Evolutionary conservation across 2,329 filamentous ascomycete genomes (phyloP).

Genomic region (Colletotrichum karsti): DNA sequence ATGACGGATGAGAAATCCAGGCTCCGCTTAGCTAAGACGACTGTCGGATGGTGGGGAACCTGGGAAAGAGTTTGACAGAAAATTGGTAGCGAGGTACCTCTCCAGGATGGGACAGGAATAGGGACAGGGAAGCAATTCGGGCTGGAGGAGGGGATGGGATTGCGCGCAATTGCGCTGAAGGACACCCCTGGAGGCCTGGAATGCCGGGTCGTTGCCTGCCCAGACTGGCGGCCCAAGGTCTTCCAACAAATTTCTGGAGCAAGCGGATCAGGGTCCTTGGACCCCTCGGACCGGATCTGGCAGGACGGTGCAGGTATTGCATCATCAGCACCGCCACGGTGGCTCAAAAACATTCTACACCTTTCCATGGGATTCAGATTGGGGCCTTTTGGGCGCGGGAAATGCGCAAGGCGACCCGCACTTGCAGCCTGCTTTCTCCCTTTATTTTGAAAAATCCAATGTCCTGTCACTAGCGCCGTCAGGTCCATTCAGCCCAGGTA

Average conservation of each 20-base stretch:
- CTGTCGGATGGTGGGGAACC: background rate
- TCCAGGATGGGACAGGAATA: background rate
- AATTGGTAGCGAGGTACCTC: slow-evolving; percentile 21
- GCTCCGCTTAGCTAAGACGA: slow-evolving; percentile 17
- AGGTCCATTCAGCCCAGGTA: slow-evolving; percentile 23
- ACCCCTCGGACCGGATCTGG: slow-evolving; percentile 18
- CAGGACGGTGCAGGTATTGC: slow-evolving; percentile 16
- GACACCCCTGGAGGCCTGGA: background rate
- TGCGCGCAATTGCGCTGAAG: background rate
- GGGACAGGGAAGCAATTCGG: background rate
- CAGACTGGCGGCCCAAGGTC: background rate
- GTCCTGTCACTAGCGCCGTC: slow-evolving; percentile 19
- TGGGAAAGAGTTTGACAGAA: background rate
- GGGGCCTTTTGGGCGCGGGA: slow-evolving; percentile 20
- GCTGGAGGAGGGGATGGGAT: background rate
- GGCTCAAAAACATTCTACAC: slow-evolving; percentile 32
- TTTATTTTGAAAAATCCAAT: slow-evolving; percentile 32
- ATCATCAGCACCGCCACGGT: slow-evolving; percentile 32
- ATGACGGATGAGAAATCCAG: slow-evolving; percentile 23
- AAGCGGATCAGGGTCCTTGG: slow-evolving; percentile 18
- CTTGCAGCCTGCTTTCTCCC: slow-evolving; percentile 27
- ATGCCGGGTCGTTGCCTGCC: background rate
- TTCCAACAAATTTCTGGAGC: background rate
- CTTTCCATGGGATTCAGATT: slow-evolving; percentile 31
- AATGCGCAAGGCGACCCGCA: slow-evolving; percentile 30